Evolutionary conservation across 2,329 filamentous ascomycete genomes (phyloP), one percentile per base, ranked within the genome.

Genomic region (Chrysosporium queenslandicum): DNA sequence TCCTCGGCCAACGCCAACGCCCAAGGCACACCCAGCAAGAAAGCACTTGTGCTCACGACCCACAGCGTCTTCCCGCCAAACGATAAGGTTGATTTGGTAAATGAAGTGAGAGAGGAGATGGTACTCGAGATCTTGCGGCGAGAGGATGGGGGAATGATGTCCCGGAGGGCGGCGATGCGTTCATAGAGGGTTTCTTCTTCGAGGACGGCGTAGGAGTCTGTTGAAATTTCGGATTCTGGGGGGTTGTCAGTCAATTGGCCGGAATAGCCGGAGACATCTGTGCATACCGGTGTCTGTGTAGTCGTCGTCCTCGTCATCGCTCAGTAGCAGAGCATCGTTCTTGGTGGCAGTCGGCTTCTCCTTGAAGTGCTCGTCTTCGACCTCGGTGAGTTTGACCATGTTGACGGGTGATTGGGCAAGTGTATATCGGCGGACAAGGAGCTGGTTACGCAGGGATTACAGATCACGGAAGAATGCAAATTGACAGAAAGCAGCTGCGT

Each of bases 381-480:
- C 91, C 77, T 97, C 91, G 68, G 88, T 87, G 68, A 97, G 87
- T 74, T 91, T 88, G 71, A 97, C 91, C 91, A 97, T 96, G 49
- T 20, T 50, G 47, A 43, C 27, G 6, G 40, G 11, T 2, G 5
- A 29, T 16, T 16, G 16, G 23, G 23, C n/a, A 14, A 7, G 20
- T 47, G 18, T 21, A n/a, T n/a, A n/a, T n/a, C n/a, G n/a, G n/a
- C n/a, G n/a, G n/a, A n/a, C n/a, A n/a, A n/a, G n/a, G n/a, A n/a
- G n/a, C n/a, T n/a, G n/a, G n/a, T n/a, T n/a, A n/a, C n/a, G n/a
- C n/a, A n/a, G n/a, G n/a, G n/a, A n/a, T n/a, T n/a, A n/a, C n/a
- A n/a, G n/a, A n/a, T n/a, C n/a, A n/a, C n/a, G n/a, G n/a, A n/a
- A n/a, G n/a, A n/a, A n/a, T n/a, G n/a, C n/a, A n/a, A n/a, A n/a